These are phyloP conservation scores for Neofusicoccum umdonicola DNA, from an alignment of 2,329 filamentous ascomycete species.

Conservation along the genomic window DNA sequence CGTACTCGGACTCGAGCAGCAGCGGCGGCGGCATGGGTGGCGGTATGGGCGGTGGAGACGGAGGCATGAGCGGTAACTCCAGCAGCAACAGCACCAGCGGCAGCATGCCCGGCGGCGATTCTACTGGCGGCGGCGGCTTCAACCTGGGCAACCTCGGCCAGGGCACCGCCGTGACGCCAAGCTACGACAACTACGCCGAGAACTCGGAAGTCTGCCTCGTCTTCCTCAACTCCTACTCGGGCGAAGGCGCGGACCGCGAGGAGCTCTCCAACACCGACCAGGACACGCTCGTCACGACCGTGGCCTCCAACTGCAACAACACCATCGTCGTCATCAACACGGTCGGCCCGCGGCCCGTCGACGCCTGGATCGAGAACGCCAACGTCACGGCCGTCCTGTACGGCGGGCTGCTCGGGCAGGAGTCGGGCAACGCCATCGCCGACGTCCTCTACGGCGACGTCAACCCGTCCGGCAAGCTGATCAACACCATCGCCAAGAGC, in stretches of 20 bases:
- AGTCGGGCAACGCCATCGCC: constrained; percentile 77
- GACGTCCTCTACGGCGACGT: constrained; percentile 77
- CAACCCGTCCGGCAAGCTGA: constrained; percentile 76
- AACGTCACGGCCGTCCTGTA: constrained; percentile 15
- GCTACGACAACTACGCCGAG: constrained; percentile 8
- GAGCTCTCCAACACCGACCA: constrained; percentile 6
- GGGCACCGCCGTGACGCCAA: constrained; percentile 8
- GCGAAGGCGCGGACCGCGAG: constrained; percentile 13
- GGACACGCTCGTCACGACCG: constrained; percentile 64
- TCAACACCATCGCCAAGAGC: constrained; percentile 77
- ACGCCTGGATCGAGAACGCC: constrained; percentile 13
- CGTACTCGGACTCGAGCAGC: background rate
- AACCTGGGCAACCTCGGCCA: background rate
- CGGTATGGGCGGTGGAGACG: background rate
- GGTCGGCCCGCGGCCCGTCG: constrained; percentile 7
- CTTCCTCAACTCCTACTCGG: constrained; percentile 16
- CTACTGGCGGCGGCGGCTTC: background rate
- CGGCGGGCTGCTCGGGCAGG: constrained; percentile 33
- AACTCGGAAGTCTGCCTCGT: constrained; percentile 12
- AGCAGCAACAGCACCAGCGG: background rate
- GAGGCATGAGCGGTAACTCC: background rate
- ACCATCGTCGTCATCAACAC: constrained; percentile 64
- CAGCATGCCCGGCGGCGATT: background rate
- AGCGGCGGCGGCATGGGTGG: background rate
- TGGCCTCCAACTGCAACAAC: constrained; percentile 62